Conservation (phyloP, 1,284 basidiomycete genomes). For the Cryptococcus sp. region DNA sequence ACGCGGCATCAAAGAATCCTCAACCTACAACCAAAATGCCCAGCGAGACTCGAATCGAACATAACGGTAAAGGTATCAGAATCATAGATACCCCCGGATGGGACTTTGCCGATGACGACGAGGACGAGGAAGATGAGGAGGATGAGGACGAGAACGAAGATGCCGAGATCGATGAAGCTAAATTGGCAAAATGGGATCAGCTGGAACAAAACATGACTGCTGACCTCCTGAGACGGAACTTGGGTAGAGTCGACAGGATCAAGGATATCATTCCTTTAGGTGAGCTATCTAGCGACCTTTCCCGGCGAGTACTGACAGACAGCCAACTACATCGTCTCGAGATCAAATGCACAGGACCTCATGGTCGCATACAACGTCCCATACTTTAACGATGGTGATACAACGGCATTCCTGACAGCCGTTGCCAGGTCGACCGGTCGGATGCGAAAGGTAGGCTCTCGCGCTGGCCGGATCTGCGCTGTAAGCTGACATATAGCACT, state of each 20-base stretch:
- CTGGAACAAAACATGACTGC: conserved; percentile 55
- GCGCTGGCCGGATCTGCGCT: neutral
- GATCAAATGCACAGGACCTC: conserved; percentile 72
- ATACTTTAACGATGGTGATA: conserved; percentile 68
- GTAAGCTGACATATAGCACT: conserved; percentile 49
- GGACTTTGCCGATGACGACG: conserved; percentile 53
- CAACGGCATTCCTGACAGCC: conserved; percentile 71
- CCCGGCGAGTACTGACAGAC: conserved; percentile 5
- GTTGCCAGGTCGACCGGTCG: conserved; percentile 75
- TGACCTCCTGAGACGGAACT: conserved; percentile 71
- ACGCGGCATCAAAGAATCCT: conserved; percentile 53
- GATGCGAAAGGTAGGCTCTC: conserved; percentile 65
- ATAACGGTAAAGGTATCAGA: conserved; percentile 52
- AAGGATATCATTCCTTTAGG: conserved; percentile 76
- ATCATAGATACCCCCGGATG: conserved; percentile 84
- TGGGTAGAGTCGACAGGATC: conserved; percentile 80
- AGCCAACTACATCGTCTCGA: conserved; percentile 72
- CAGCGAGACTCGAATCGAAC: conserved; percentile 58
- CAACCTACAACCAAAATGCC: conserved; percentile 66
- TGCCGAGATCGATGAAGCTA: conserved; percentile 48
- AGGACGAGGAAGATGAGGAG: conserved; percentile 33
- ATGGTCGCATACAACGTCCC: conserved; percentile 88
- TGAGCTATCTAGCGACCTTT: conserved; percentile 44
- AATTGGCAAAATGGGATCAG: conserved; percentile 51
- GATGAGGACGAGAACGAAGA: conserved; percentile 34